Conservation (phyloP, 106 monocot genomes). For the Narthecium ossifragum region DNA sequence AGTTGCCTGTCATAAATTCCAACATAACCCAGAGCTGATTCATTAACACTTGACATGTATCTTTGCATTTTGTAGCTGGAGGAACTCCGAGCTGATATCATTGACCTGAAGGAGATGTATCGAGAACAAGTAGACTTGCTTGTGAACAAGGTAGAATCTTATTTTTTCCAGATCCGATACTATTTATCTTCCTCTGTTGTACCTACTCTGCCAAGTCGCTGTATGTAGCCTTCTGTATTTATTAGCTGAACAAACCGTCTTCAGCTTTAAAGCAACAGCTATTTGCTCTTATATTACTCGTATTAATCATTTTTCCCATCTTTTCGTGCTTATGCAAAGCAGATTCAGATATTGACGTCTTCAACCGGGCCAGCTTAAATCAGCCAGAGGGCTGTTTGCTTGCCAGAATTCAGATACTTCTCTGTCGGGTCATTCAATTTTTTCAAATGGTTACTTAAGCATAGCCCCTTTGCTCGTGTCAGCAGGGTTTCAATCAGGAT, state of each 20-base stretch:
- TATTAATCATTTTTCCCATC: neutral
- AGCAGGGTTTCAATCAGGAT: neutral
- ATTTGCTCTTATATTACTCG: neutral
- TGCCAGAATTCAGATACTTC: neutral
- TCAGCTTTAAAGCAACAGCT: no score
- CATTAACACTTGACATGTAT: no score
- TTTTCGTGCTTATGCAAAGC: neutral
- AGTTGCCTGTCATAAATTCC: no score
- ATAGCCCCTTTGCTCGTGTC: neutral
- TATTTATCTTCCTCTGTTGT: no score
- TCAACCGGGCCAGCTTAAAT: neutral
- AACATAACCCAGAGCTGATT: no score
- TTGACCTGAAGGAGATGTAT: constrained; percentile 98
- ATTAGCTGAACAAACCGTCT: neutral
- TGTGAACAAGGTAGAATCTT: constrained; percentile 77
- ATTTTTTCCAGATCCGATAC: no score
- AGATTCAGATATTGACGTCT: constrained; percentile 6
- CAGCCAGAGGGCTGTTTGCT: neutral
- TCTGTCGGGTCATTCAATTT: neutral
- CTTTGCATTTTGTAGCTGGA: constrained; percentile 72
- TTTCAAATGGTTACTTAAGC: neutral
- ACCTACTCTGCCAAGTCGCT: no score
- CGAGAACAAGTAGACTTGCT: constrained; percentile 95
- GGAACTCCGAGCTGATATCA: constrained; percentile 89
- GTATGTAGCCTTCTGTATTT: neutral